Evolutionary conservation across 163 green algal genomes (phyloP).

Genomic region (Scenedesmus sp.): DNA sequence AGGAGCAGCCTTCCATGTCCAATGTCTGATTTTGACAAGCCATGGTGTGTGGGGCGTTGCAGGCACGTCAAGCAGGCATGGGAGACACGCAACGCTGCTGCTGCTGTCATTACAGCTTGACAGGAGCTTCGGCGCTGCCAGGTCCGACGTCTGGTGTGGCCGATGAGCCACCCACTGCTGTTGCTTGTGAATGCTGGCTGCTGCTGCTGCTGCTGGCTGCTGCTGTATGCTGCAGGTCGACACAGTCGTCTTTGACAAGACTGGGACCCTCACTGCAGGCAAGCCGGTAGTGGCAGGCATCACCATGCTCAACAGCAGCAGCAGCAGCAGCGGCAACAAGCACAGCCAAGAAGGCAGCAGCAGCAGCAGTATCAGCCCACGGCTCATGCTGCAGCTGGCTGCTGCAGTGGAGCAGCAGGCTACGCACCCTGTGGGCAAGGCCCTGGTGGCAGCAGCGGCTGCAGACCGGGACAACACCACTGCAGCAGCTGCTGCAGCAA

Average conservation of each 20-base stretch:
- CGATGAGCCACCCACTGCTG: background rate
- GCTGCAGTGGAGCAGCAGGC: conserved; percentile 86
- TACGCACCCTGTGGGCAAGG: conserved; percentile 87
- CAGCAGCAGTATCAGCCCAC: conserved; percentile 25
- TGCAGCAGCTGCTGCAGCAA: background rate
- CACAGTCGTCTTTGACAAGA: conserved; percentile 97
- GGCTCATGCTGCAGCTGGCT: conserved; percentile 80
- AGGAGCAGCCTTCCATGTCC: too few species aligned
- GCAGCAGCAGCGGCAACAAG: conserved; percentile 33
- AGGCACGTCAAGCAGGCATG: too few species aligned
- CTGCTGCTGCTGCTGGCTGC: background rate
- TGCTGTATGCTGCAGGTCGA: conserved; percentile 64
- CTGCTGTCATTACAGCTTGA: background rate
- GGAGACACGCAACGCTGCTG: background rate
- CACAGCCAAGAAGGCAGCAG: background rate
- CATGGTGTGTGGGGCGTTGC: too few species aligned
- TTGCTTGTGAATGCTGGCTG: background rate
- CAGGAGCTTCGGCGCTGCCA: background rate
- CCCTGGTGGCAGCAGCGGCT: conserved; percentile 38
- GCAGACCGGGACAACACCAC: background rate
- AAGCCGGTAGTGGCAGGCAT: conserved; percentile 67
- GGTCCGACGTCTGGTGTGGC: background rate
- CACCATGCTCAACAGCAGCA: conserved; percentile 49
- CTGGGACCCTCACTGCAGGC: conserved; percentile 93
- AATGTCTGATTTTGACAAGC: too few species aligned